Percentiles rank a stretch among this genome's conserved stretches.
Evolutionary conservation across 106 monocot genomes (phyloP).

Genomic region (Platanthera guangdongensis): DNA sequence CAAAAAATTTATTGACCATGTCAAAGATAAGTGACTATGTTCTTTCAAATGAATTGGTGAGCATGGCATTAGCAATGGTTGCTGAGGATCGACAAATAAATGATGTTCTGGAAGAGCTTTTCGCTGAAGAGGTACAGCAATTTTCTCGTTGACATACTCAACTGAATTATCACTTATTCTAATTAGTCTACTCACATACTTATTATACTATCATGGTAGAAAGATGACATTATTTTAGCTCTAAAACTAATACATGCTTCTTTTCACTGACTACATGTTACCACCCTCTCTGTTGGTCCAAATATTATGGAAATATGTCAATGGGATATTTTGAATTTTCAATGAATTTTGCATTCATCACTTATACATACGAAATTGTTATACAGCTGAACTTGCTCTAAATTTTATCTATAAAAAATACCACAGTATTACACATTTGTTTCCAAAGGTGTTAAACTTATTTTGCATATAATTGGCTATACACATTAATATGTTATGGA

Average conservation of each 20-base stretch:
- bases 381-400: too few relatives aligned
- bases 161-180: neutral
- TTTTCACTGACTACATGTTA: too few relatives aligned
- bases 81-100: slow-evolving; percentile 71
- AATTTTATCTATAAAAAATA: too few relatives aligned
- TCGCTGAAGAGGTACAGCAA: slow-evolving; percentile 56
- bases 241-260: neutral
- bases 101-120: slow-evolving; percentile 67
- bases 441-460: too few relatives aligned
- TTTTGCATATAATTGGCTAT: too few relatives aligned
- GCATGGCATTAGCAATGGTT: slow-evolving; percentile 80
- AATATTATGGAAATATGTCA: too few relatives aligned
- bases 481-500: too few relatives aligned
- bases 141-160: neutral
- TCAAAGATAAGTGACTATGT: slow-evolving; percentile 75
- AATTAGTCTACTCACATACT: neutral
- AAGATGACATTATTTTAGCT: neutral
- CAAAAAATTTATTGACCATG: slow-evolving; percentile 58
- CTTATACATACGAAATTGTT: too few relatives aligned
- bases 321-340: too few relatives aligned
- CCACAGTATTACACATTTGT: too few relatives aligned
- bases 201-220: neutral
- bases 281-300: too few relatives aligned
- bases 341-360: too few relatives aligned
- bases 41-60: slow-evolving; percentile 67